A percentile compares a stretch with the other conserved stretches of the same genome.
phyloP scores from a whole-genome alignment of 371 early-diverging fungal species.

The Apophysomyces trapeziformis region DNA sequence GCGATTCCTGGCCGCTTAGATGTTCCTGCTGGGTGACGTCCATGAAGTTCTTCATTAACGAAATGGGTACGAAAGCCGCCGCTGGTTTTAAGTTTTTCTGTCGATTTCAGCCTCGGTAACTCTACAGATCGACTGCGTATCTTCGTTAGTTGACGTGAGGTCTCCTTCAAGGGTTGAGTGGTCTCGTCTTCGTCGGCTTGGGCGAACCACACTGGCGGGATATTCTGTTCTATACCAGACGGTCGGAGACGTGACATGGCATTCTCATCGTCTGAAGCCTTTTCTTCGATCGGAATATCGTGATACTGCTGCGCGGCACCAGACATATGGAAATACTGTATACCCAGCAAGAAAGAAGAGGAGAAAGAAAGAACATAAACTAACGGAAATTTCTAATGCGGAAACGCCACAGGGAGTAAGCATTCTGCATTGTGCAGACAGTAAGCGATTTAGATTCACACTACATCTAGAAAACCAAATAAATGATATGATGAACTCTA shows the following conservation, averaged over 20 bases:
- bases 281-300: background rate
- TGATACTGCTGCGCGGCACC: background rate
- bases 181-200: background rate
- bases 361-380: background rate
- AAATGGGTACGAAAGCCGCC: conserved; percentile 1
- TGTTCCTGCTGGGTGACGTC: background rate
- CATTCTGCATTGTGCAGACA: conserved; percentile 5
- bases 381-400: conserved; percentile 1
- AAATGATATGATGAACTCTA: background rate
- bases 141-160: background rate
- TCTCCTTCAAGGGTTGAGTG: background rate
- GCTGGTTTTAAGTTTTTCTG: background rate
- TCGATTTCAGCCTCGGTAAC: background rate
- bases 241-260: background rate
- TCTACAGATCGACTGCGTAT: conserved; percentile 3
- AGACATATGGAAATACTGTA: background rate
- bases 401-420: background rate
- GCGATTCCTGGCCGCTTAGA: background rate
- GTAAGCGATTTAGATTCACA: conserved; percentile 5
- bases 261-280: background rate
- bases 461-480: conserved; percentile 1
- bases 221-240: background rate
- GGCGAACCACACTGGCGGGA: background rate
- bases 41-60: background rate
- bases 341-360: background rate